A percentile compares a stretch with the other conserved stretches of the same genome.
Conservation (phyloP, 306 rosid species). For the Lablab purpureus region DNA sequence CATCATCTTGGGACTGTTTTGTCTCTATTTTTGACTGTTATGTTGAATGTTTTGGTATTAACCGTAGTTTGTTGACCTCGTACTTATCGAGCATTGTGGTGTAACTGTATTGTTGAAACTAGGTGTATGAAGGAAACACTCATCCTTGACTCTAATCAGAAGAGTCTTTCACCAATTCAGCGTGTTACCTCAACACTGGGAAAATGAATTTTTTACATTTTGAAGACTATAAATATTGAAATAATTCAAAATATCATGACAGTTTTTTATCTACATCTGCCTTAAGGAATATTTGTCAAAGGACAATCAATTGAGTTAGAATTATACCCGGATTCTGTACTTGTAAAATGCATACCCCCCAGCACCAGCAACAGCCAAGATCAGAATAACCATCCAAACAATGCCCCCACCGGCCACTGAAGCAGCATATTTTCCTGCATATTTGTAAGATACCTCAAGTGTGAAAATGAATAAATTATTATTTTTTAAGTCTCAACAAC, state of each 20-base stretch:
- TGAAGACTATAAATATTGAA: not conserved
- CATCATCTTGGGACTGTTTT: not conserved
- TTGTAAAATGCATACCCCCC: slow-evolving; percentile 90
- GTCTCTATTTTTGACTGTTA: not conserved
- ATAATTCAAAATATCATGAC: not conserved
- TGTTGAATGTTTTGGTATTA: not conserved
- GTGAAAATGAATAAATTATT: not conserved
- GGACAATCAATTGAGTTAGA: slow-evolving; percentile 28
- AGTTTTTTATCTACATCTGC: not conserved
- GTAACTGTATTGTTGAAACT: not conserved
- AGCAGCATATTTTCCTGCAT: slow-evolving; percentile 51
- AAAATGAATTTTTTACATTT: not conserved
- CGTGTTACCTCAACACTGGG: not conserved
- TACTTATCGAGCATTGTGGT: not conserved
- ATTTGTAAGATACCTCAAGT: slow-evolving; percentile 22
- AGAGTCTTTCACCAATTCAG: not conserved
- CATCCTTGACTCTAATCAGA: not conserved
- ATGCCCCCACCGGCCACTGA: slow-evolving; percentile 59
- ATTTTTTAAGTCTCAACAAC: not conserved
- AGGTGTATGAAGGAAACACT: not conserved
- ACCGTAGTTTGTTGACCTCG: not conserved
- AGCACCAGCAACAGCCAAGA: slow-evolving; percentile 67
- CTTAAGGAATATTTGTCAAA: not conserved
- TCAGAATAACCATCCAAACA: slow-evolving; percentile 68
- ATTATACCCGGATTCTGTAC: slow-evolving; percentile 89